A percentile compares a stretch with the other conserved stretches of the same genome.
phyloP scores from a whole-genome alignment of 2,329 filamentous ascomycete species.

The Paecilomyces dactylethromorphus region DNA sequence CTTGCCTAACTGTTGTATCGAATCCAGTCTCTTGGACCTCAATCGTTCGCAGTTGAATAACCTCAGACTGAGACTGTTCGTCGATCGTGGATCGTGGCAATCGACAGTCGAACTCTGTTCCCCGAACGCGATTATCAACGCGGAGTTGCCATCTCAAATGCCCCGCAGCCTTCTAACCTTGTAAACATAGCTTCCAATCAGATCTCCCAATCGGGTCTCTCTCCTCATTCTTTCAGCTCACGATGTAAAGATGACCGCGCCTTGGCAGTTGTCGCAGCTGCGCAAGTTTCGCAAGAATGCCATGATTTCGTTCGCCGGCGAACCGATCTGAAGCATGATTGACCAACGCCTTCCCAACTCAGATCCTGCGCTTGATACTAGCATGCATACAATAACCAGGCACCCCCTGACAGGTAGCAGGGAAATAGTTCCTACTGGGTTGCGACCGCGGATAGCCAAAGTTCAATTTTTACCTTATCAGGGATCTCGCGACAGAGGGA shows the following conservation, averaged over 20 bases:
- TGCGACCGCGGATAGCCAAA: slow-evolving; percentile 6
- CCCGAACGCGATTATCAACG: neutral
- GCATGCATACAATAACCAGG: neutral
- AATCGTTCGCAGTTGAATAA: neutral
- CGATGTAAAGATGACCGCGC: neutral
- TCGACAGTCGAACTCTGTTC: neutral
- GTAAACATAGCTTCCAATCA: neutral
- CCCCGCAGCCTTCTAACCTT: neutral
- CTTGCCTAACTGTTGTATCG: neutral
- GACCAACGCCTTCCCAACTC: neutral
- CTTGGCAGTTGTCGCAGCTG: neutral
- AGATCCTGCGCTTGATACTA: neutral
- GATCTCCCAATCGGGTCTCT: neutral
- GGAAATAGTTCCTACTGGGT: neutral
- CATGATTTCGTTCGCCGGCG: neutral
- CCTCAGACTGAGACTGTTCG: neutral
- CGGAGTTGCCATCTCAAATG: neutral
- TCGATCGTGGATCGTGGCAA: neutral
- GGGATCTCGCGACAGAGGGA: slow-evolving; percentile 1
- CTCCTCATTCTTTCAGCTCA: neutral
- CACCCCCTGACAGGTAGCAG: neutral
- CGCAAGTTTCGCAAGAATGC: neutral
- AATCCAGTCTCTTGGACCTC: neutral
- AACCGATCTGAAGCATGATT: neutral
- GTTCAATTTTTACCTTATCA: slow-evolving; percentile 9